Conservation (phyloP, 2,329 filamentous ascomycete genomes). For the Penicillium griseofulvum region DNA sequence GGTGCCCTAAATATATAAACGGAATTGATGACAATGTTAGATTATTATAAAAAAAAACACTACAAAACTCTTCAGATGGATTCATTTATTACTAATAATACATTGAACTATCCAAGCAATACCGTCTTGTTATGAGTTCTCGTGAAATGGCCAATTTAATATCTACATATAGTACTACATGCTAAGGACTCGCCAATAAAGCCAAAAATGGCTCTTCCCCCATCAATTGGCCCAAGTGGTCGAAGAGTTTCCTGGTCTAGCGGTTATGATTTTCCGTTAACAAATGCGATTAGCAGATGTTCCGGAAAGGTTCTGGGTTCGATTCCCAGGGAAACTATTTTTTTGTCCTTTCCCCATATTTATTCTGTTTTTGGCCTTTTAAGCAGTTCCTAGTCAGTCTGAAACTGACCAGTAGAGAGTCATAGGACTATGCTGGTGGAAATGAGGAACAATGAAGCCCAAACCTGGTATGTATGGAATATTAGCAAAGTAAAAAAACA, state of each 20-base stretch:
- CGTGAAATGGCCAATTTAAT: not conserved
- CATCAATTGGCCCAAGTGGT: constrained; percentile 1
- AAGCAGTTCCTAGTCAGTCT: not conserved
- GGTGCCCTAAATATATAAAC: not conserved
- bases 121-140: not conserved
- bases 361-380: not conserved
- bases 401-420: not conserved
- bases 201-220: accelerated
- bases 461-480: not conserved
- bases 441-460: not conserved
- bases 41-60: not conserved
- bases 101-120: not conserved
- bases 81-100: not conserved
- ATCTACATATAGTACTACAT: too few relatives aligned
- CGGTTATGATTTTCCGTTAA: constrained; percentile 14
- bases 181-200: too few relatives aligned
- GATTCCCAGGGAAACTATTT: constrained; percentile 12
- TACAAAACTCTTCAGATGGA: not conserved
- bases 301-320: constrained; percentile 14
- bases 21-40: not conserved
- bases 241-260: constrained; percentile 10
- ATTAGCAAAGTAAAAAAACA: not conserved
- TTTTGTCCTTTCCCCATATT: not conserved
- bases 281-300: constrained; percentile 2
- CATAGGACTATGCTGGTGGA: not conserved